Evolutionary conservation across 2,329 filamentous ascomycete species (phyloP).

Genomic region (Calonectria montana): DNA sequence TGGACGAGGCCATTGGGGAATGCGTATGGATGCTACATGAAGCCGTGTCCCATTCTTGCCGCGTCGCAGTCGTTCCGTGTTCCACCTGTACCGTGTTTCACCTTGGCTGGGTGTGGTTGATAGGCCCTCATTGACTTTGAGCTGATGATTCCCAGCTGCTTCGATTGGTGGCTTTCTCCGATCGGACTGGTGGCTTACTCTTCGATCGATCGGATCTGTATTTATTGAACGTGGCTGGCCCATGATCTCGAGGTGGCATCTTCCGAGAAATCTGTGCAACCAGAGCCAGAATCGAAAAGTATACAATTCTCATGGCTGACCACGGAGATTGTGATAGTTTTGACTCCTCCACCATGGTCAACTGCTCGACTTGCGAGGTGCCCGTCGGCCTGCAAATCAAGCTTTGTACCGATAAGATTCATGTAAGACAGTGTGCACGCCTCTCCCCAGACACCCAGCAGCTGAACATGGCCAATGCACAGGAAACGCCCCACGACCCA

Average conservation of each 20-base stretch:
- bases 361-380: no score
- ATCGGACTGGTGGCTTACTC: neutral
- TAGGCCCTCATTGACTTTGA: neutral
- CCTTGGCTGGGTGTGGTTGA: neutral
- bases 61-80: neutral
- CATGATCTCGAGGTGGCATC: neutral
- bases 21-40: neutral
- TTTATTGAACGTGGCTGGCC: no score
- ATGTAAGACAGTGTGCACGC: no score
- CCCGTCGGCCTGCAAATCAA: no score
- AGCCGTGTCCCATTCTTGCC: neutral
- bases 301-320: neutral
- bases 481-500: neutral
- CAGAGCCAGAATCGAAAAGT: neutral
- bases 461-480: neutral
- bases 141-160: neutral
- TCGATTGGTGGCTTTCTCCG: neutral
- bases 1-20: neutral
- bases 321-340: neutral
- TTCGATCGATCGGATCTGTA: neutral
- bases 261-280: neutral
- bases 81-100: neutral
- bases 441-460: neutral
- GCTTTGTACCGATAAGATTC: no score
- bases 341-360: neutral